phyloP scores from a whole-genome alignment of 108 stramenopile species.

The Stephanodiscus minutulus region DNA sequence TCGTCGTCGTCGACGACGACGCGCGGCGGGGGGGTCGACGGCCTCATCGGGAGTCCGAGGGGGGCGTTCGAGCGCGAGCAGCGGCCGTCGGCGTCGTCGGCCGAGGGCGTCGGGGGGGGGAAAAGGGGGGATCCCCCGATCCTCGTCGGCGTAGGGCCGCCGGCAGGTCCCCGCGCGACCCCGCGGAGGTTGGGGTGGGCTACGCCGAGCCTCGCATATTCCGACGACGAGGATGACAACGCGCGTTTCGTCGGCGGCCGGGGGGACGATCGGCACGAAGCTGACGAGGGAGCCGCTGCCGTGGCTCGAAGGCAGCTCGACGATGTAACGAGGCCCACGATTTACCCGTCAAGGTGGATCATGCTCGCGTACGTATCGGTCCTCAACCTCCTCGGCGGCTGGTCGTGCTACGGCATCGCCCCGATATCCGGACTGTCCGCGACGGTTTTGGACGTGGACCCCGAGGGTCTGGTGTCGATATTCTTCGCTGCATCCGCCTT shows the following conservation, averaged over 20 bases:
- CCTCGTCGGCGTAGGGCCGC: neutral
- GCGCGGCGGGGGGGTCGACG: too few species aligned
- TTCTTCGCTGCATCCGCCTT: slow-evolving; percentile 76
- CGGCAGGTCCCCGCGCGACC: slow-evolving; percentile 2
- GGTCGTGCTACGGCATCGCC: slow-evolving; percentile 82
- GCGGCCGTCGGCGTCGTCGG: too few species aligned
- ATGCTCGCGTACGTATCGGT: slow-evolving; percentile 82
- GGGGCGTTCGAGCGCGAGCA: neutral
- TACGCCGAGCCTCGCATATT: slow-evolving; percentile 18
- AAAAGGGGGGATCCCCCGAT: neutral
- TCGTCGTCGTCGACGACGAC: too few species aligned
- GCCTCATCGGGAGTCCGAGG: neutral
- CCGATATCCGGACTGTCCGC: slow-evolving; percentile 62
- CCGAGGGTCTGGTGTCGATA: slow-evolving; percentile 71
- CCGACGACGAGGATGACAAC: slow-evolving; percentile 20
- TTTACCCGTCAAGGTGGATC: slow-evolving; percentile 78
- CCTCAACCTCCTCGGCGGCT: slow-evolving; percentile 67
- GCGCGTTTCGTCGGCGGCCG: neutral
- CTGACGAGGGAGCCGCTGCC: slow-evolving; percentile 9
- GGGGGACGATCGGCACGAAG: neutral
- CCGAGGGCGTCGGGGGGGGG: neutral
- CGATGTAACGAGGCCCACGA: slow-evolving; percentile 25
- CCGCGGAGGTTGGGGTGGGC: neutral
- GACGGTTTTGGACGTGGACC: slow-evolving; percentile 63
- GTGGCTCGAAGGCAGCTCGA: neutral